Base-by-base conservation (phyloP, 2,329 filamentous ascomycete genomes). In the Fusarium annulatum region DNA sequence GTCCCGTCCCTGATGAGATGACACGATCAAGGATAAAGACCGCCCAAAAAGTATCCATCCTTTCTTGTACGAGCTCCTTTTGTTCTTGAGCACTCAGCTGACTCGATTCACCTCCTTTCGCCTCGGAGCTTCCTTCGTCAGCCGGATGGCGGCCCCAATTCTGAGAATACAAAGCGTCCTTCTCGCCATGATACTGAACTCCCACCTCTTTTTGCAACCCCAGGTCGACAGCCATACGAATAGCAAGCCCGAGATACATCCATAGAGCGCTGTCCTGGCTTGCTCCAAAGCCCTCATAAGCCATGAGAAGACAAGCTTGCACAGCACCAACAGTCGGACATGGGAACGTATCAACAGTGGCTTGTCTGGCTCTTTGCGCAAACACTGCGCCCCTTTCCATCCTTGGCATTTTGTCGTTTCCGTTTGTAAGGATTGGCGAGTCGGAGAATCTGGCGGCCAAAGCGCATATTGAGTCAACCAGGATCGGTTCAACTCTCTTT, bases 181-280 rank as follows among this genome's bases (percentile, higher is more conserved):
- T 87, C 64, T 86, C 85, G n/a, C 86, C 86, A 73, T 88, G 88
- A 67, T 88, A 88, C 67, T 86, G 87, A 53, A 97, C 87, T 0
- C 94, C 94, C 72, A 95, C 92, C 21, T 93, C 86, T 72, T 95
- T 97, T 75, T 96, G 93, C 72, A 97, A 86, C 1, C 95, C 94
- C 15, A 97, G 82, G 78, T 95, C 92, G 68, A 94, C 89, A 1
- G 92, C 92, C 90, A 95, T 93, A 19, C 94, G 91, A 68, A 97
- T 97, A 1, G 94, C 92, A 58, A 96, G 91, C 0, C 94, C 95
- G 3, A 97, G 86, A 79, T 97, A 97, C 94, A 97, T 97, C 94
- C 95, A 97, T 11, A 97, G 82, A 1, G 94, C 94, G 80, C 94
- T 97, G 78, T 97, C 95, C 76, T 95, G 93, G 73, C 94, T 94